Evolutionary conservation across 2,329 filamentous ascomycete species (phyloP), one percentile per base, ranked within the genome.

Genomic region (Aspergillus japonicus): DNA sequence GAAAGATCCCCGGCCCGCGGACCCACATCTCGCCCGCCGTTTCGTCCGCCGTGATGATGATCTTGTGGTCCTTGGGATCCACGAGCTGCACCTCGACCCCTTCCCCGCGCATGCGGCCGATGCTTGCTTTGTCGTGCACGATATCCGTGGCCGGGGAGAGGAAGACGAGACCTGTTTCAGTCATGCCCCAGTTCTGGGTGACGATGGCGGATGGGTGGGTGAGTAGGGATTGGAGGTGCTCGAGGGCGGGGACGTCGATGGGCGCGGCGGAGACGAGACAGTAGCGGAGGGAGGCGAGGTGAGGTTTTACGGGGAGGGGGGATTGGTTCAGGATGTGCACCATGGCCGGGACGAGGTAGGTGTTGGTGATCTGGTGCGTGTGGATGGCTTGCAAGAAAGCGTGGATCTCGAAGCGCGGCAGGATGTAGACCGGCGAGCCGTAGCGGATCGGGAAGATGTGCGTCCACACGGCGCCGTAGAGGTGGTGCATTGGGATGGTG

Each of bases 401-500:
- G 8, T 68, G 59, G n/a, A 72, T 61, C 7, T 74, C 66, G 67
- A 76, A 81, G 14, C 77, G 73, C 24, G 72, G 71, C 67, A 81
- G 74, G 62, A 80, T 68, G 61, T 79, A 81, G 5, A 74, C 75
- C 5, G 72, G 70, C 39, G 73, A 64, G 7, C 78, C 78, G 6
- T 73, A 68, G 16, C 75, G 72, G 2, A 79, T 68, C n/a, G 75
- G 71, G 57, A 74, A 75, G 58, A 80, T 69, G 26, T 78, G 74
- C 39, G 39, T 44, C 39, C 77, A 72, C 0, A 76, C 72, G 10
- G 71, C 69, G 11, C 76, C 75, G 67, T 80, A 81, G 12, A 72
- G 74, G 64, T 83, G 80, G 64, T 83, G 83, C 66, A 80, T 77
- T n/a, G 79, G 80, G 14, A 80, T 74, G 61, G 69, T 76, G 49